phyloP scores from a whole-genome alignment of 306 rosid genomes.

The Notholithocarpus densiflorus region DNA sequence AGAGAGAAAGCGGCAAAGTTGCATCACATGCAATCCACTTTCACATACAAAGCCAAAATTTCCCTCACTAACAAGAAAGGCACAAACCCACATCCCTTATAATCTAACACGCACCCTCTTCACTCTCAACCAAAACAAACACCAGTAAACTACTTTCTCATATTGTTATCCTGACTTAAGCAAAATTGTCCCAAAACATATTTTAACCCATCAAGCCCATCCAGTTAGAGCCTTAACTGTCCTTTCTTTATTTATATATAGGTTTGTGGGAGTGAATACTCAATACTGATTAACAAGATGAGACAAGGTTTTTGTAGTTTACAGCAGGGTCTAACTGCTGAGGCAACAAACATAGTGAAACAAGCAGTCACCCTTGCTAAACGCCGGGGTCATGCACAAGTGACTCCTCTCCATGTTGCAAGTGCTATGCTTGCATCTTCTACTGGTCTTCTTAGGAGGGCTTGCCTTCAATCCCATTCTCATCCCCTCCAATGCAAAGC shows the following conservation, averaged over 20 bases:
- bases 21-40: slow-evolving; percentile 43
- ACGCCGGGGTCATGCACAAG: slow-evolving; percentile 85
- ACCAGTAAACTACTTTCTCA: slow-evolving; percentile 7
- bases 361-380: slow-evolving; percentile 73
- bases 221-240: background rate
- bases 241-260: background rate
- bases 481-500: slow-evolving; percentile 96
- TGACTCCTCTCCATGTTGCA: slow-evolving; percentile 94
- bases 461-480: slow-evolving; percentile 80
- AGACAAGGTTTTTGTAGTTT: slow-evolving; percentile 77
- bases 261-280: background rate
- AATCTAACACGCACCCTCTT: slow-evolving; percentile 24
- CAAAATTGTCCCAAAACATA: background rate
- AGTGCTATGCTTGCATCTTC: slow-evolving; percentile 82
- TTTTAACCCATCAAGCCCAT: slow-evolving; percentile 14
- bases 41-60: slow-evolving; percentile 58
- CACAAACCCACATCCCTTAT: slow-evolving; percentile 55
- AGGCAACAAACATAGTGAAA: slow-evolving; percentile 63
- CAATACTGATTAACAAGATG: slow-evolving; percentile 31
- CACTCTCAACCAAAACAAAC: slow-evolving; percentile 31
- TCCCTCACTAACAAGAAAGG: slow-evolving; percentile 96
- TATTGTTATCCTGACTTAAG: background rate
- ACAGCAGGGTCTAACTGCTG: slow-evolving; percentile 70
- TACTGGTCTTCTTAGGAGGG: slow-evolving; percentile 63
- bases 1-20: slow-evolving; percentile 37